Base-by-base conservation (phyloP, 208 protist species). In the Leishmania major region DNA sequence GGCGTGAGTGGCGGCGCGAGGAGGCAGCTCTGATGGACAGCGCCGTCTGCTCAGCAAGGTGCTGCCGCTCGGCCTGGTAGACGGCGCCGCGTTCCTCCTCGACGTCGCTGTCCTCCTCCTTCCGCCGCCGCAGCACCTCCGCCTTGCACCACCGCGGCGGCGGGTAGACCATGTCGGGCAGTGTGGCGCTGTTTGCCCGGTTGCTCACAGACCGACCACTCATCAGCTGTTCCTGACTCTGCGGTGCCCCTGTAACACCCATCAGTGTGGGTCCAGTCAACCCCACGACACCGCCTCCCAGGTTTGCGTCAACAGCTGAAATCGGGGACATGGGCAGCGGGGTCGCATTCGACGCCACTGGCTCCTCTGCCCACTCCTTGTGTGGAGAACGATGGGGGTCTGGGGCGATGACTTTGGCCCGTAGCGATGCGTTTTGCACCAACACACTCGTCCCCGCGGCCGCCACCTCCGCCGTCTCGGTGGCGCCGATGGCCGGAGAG, bases 101-200 rank as follows among this genome's bases (percentile, higher is more conserved):
- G 25, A 93, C 91, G 75, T 93, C 90, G 47, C 79, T 82, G 77
- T 93, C 88, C 80, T 93, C 86, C 62, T 86, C 82, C 51, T 55
- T 15, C 31, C 66, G 70, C 47, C 43, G 53, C 59, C 77, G 79
- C 57, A 79, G 51, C 60, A 5, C 43, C 40, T 81, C 82, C 17
- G 49, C 45, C 43, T 59, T 37, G 78, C 62, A 60, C 82, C 77
- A 79, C 51, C 57, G 73, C 49, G 49, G 72, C 0, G 78, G 77
- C n/a, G 82, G 77, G 73, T 86, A 86, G 15, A 86, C 3, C 74
- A 81, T 81, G 13, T 67, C 66, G 2, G 75, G 47, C 47, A 43
- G 25, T n/a, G 47, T 59, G 45, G 43, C 37, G 7, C 35, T 22
- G 45, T 40, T 62, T 22, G 31, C 31, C 31, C 45, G 62, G 15